phyloP scores from a whole-genome alignment of 192 early-diverging fungal species.

The Coemansia sp. region DNA sequence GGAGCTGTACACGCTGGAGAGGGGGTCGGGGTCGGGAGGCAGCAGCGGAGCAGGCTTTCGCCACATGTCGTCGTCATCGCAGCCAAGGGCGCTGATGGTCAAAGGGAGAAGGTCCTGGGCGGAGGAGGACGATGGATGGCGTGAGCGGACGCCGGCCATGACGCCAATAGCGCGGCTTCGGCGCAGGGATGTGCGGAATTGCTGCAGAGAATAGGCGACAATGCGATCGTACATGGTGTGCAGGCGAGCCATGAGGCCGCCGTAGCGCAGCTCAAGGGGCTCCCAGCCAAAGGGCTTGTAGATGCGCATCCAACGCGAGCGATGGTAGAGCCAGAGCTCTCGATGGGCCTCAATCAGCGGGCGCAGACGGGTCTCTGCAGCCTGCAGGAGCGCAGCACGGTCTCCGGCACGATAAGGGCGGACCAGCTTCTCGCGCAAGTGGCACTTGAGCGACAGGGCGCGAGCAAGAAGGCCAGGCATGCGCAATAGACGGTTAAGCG shows the following conservation, averaged over 20 bases:
- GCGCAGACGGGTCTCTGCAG: constrained; percentile 58
- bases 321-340: constrained; percentile 78
- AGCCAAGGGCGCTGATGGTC: constrained; percentile 46
- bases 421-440: constrained; percentile 64
- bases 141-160: constrained; percentile 28
- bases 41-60: constrained; percentile 37
- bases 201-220: constrained; percentile 54
- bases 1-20: constrained; percentile 1
- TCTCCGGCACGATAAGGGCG: constrained; percentile 60
- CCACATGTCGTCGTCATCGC: constrained; percentile 43
- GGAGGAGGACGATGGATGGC: not conserved
- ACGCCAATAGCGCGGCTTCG: constrained; percentile 50
- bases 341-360: constrained; percentile 65
- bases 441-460: constrained; percentile 68
- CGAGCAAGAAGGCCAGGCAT: constrained; percentile 69
- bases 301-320: constrained; percentile 72
- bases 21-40: constrained; percentile 42
- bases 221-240: constrained; percentile 70
- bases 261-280: constrained; percentile 80
- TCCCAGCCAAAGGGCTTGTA: constrained; percentile 90
- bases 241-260: constrained; percentile 65
- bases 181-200: constrained; percentile 24
- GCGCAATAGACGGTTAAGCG: constrained; percentile 67
- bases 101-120: not conserved
- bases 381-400: constrained; percentile 57